Percentiles rank a stretch among this genome's conserved stretches.
phyloP scores from a whole-genome alignment of 176 grass and related monocot species.

The Carex pumila region DNA sequence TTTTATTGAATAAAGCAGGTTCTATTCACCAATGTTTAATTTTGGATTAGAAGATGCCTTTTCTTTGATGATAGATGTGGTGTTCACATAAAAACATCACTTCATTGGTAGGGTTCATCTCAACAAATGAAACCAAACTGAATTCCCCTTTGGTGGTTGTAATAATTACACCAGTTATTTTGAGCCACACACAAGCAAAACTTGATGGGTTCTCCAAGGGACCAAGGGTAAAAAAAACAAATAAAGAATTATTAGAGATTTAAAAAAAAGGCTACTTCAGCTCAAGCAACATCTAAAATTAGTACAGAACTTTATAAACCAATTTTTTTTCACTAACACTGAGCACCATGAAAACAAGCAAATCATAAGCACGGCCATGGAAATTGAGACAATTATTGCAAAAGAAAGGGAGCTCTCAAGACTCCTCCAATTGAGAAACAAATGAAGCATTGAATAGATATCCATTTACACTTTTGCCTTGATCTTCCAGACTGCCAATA shows the following conservation, averaged over 20 bases:
- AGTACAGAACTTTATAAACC: neutral
- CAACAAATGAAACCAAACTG: neutral
- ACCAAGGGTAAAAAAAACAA: neutral
- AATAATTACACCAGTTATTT: neutral
- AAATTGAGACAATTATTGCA: neutral
- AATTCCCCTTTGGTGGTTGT: neutral
- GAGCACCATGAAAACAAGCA: neutral
- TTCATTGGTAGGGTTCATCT: neutral
- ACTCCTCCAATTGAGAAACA: neutral
- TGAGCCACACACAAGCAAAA: neutral
- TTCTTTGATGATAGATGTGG: neutral
- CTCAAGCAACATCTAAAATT: neutral
- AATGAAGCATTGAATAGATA: neutral
- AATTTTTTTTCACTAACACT: neutral
- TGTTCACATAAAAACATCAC: neutral
- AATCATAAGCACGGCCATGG: neutral
- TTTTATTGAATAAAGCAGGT: too few relatives aligned
- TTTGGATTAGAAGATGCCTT: too few relatives aligned
- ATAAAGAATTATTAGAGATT: neutral
- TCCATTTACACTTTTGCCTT: constrained; percentile 54
- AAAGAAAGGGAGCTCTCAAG: neutral
- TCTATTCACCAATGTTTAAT: too few relatives aligned
- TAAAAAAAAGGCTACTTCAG: neutral
- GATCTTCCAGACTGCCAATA: constrained; percentile 65
- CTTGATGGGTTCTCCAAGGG: neutral